Base-by-base conservation (phyloP, 257 asterid genomes). In the Przewalskia tangutica region DNA sequence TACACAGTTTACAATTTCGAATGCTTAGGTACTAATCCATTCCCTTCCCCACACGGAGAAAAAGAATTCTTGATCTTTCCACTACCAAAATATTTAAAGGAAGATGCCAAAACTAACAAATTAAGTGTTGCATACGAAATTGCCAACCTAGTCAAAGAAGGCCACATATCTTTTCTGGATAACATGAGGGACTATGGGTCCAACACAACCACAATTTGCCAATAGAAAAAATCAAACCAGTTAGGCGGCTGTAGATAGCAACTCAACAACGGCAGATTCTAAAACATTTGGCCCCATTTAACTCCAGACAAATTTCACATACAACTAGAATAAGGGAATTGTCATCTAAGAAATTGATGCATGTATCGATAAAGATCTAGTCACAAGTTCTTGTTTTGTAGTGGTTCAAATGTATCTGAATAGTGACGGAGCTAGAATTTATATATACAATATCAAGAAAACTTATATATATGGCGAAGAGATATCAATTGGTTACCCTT, bases 161-260 rank as follows among this genome's bases (percentile, higher is more conserved):
- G 81, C 70, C 42, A 62, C 77, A 60, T 55, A 62, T 13, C 9
- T 63, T 20, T 60, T 44, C 13, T 79, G 23, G 59, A 48, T 59
- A 79, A 63, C 38, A 79, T 55, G 12, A 60, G 54, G 68, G 46
- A 38, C 13, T 27, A 27, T 63, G 62, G 76, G 82, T 79, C 75
- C 38, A 62, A 42, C 1, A 23, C 82, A 40, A 20, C 68, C 58
- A 62, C 76, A 23, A 27, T 58, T 40, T 10, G 56, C 4, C 59
- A 20, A 46, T 12, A 5, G 12, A 1, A 77, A 60, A 13, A 81
- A 77, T 65, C 13, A 80, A 81, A 75, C 82, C 54, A 85, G 14
- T 16, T 36, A 86, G 87, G 85, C 88, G 90, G 90, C 93, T 48
- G 91, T 82, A 81, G 88, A 86, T 82, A 87, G 90, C 56, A 86